Evolutionary conservation across 208 protist species (phyloP), one percentile per base, ranked within the genome.

Genomic region (Phytomonas sp.): DNA sequence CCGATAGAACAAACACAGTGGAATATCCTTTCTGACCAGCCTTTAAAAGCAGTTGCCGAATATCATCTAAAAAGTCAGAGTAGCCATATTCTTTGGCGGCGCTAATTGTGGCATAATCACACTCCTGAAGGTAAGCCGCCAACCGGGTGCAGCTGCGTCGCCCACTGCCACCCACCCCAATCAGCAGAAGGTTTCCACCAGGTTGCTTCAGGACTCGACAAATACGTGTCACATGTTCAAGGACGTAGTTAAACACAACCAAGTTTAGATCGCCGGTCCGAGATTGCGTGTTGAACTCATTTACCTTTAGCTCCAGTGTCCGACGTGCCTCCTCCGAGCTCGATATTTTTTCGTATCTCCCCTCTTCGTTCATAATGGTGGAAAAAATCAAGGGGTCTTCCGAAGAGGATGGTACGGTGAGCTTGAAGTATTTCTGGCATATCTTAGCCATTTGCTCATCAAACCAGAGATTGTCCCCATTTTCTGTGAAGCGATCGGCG

Each of bases 141-240:
- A 99, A 89, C 63, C 85, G 86, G 7, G 97, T 91, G 62, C 98
- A 93, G 65, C 93, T 97, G 79, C 97, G 92, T 6, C 97, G 87
- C 14, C 98, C 98, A 69, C 87, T 97, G 34, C 98, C 98, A 49
- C 97, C 97, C 29, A 99, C 96, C 65, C 98, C 98, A 62, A 99
- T 79, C 14, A 99, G 86, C 49, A 99, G 81, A 62, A 97, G 84
- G 78, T 99, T 88, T 23, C 98, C 98, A 29, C 85, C 87, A 32
- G 98, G 98, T 79, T 98, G 96, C 36, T 82, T 87, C 36, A 99
- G 78, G 70, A 99, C 93, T 61, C 98, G 94, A 69, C 84, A 90
- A 63, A 99, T 97, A 34, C 98, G 83, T 23, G 89, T 82, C 14
- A 99, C 89, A 76, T 99, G 97, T 75, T 98, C 91, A n/a, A 99